A percentile compares a stretch with the other conserved stretches of the same genome.
Evolutionary conservation across 2,329 filamentous ascomycete species (phyloP).

Genomic region (Diplodia corticola): DNA sequence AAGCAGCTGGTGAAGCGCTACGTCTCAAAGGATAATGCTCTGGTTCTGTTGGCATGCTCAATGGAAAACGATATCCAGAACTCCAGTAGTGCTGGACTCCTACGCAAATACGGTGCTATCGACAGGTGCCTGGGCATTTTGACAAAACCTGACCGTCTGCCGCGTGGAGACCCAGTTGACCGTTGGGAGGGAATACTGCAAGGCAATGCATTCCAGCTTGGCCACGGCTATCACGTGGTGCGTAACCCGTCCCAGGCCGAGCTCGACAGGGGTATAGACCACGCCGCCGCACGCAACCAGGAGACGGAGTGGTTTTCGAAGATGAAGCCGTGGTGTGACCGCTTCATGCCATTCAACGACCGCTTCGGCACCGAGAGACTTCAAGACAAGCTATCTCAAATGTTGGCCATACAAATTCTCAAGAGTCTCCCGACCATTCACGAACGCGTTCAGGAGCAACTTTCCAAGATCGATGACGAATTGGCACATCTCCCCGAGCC

Average conservation of each 20-base stretch:
- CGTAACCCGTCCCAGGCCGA: conserved; percentile 61
- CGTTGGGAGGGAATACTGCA: conserved; percentile 67
- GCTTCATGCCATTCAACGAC: conserved; percentile 41
- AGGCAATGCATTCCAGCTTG: conserved; percentile 62
- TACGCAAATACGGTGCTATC: conserved; percentile 46
- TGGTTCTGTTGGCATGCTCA: conserved; percentile 74
- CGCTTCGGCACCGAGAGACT: conserved; percentile 57
- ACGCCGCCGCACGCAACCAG: conserved; percentile 49
- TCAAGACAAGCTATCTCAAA: conserved; percentile 49
- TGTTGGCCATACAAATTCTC: conserved; percentile 51
- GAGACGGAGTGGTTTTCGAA: conserved; percentile 55
- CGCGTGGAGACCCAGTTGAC: conserved; percentile 50
- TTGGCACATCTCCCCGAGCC: conserved; percentile 65
- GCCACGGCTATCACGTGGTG: conserved; percentile 77
- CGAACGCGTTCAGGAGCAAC: conserved; percentile 47
- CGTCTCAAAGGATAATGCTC: conserved; percentile 60
- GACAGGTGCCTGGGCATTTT: conserved; percentile 61
- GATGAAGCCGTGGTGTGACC: conserved; percentile 47
- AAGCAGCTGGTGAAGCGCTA: conserved; percentile 70
- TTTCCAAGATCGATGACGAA: conserved; percentile 55
- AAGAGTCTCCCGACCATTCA: conserved; percentile 46
- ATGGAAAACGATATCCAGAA: conserved; percentile 79
- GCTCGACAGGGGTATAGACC: conserved; percentile 45
- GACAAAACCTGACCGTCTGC: conserved; percentile 79
- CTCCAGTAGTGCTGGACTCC: conserved; percentile 67